These are phyloP conservation scores for Hansfordia pulvinata DNA, from an alignment of 2,329 filamentous ascomycete genomes.

Conservation along the genomic window DNA sequence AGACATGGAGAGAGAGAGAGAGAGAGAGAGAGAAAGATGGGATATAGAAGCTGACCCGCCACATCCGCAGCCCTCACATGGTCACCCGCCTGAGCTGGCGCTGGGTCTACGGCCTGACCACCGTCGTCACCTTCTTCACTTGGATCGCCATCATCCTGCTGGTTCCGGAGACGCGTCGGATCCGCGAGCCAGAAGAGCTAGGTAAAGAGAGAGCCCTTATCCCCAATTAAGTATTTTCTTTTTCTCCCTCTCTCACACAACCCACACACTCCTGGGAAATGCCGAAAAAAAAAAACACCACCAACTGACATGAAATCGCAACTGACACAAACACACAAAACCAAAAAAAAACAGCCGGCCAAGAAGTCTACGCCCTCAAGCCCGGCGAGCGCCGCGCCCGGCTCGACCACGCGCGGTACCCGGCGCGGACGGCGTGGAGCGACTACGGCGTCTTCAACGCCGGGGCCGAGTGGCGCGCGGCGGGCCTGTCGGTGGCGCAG, in stretches of 20 bases:
- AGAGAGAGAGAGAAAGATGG: too few species aligned
- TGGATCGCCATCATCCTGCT: conserved; percentile 19
- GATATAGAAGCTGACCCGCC: too few species aligned
- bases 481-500: conserved; percentile 11
- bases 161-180: conserved; percentile 21
- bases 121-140: conserved; percentile 14
- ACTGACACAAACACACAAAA: too few species aligned
- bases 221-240: too few species aligned
- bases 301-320: too few species aligned
- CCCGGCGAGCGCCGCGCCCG: conserved; percentile 13
- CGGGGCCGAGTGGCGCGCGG: conserved; percentile 14
- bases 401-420: conserved; percentile 13
- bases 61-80: conserved; percentile 12
- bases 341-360: conserved; percentile 7
- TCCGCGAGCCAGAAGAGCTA: conserved; percentile 15
- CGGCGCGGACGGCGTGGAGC: conserved; percentile 13
- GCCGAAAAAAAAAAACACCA: too few species aligned
- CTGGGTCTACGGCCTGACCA: conserved; percentile 20
- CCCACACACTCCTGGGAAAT: too few species aligned
- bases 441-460: conserved; percentile 18
- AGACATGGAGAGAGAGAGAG: too few species aligned
- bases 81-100: conserved; percentile 18
- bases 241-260: too few species aligned
- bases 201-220: conserved; percentile 3
- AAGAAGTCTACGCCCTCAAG: conserved; percentile 9